phyloP scores from a whole-genome alignment of 257 asterid species.

The Nicotiana benthamiana region DNA sequence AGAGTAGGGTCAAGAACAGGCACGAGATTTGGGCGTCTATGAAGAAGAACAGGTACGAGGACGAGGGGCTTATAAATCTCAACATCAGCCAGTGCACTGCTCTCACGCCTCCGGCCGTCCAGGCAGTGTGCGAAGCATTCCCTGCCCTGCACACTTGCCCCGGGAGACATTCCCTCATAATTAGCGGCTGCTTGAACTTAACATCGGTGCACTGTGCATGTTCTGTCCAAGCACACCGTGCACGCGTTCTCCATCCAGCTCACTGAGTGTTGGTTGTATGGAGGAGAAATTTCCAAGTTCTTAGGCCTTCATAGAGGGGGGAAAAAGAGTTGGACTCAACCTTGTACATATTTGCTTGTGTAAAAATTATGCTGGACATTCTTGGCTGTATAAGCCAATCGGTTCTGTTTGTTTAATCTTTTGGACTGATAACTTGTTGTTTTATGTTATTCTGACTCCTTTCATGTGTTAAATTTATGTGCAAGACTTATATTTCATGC shows the following conservation, averaged over 20 bases:
- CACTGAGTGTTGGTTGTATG: conserved; percentile 28
- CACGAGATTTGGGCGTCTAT: conserved; percentile 52
- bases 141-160: conserved; percentile 95
- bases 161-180: conserved; percentile 73
- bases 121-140: conserved; percentile 87
- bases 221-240: conserved; percentile 54
- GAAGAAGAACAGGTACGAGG: conserved; percentile 58
- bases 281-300: neutral
- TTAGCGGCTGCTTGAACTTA: conserved; percentile 81
- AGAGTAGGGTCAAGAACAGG: conserved; percentile 54
- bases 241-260: conserved; percentile 53
- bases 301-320: neutral
- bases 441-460: neutral
- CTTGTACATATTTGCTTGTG: neutral
- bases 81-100: conserved; percentile 99
- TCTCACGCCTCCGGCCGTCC: conserved; percentile 95
- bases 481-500: neutral
- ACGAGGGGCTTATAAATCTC: conserved; percentile 78
- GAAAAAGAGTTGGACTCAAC: neutral
- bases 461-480: neutral
- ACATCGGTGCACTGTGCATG: conserved; percentile 90
- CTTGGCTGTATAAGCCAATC: neutral
- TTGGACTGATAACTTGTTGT: neutral
- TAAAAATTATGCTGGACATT: neutral
- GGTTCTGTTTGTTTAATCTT: neutral